Percentiles rank a stretch among this genome's conserved stretches.
Conservation (phyloP, 2,329 filamentous ascomycete genomes). For the Talaromyces sp. region DNA sequence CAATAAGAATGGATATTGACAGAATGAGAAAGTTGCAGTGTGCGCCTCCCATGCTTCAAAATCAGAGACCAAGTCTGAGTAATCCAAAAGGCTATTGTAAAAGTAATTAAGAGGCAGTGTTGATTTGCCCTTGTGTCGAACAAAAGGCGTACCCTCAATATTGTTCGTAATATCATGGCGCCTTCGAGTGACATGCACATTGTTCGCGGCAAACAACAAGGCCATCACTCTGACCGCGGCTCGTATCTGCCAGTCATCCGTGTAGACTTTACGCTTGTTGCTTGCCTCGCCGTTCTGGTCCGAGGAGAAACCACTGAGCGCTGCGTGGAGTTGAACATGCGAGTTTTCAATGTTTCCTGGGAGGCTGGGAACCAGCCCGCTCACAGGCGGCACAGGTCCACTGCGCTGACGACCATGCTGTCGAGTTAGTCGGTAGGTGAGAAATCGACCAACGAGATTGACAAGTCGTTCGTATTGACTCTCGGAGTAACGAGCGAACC, state of each 20-base stretch:
- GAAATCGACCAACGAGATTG: conserved; percentile 69
- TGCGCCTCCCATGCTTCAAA: conserved; percentile 83
- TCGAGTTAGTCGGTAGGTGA: conserved; percentile 71
- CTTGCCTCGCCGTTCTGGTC: conserved; percentile 3
- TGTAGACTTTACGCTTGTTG: conserved; percentile 52
- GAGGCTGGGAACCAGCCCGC: conserved; percentile 67
- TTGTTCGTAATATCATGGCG: conserved; percentile 21
- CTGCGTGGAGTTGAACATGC: conserved; percentile 64
- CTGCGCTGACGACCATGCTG: conserved; percentile 63
- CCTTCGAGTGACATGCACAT: conserved; percentile 39
- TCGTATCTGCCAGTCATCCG: conserved; percentile 84
- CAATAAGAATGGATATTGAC: conserved; percentile 85
- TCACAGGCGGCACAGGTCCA: conserved; percentile 50
- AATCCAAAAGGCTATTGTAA: conserved; percentile 81
- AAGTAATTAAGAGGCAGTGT: conserved; percentile 76
- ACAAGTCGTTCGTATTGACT: conserved; percentile 65
- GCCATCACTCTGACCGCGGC: conserved; percentile 75
- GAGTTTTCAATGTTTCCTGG: conserved; percentile 54
- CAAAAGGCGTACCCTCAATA: conserved; percentile 6
- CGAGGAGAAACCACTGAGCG: conserved; percentile 40
- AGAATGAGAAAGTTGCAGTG: conserved; percentile 73
- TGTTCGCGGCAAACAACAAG: conserved; percentile 77
- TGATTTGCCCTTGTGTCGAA: conserved; percentile 33
- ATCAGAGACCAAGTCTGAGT: conserved; percentile 75
- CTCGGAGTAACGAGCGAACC: conserved; percentile 68